Percentiles rank a stretch among this genome's conserved stretches.
phyloP scores from a whole-genome alignment of 2,329 filamentous ascomycete species.

The Stylonectria norvegica region DNA sequence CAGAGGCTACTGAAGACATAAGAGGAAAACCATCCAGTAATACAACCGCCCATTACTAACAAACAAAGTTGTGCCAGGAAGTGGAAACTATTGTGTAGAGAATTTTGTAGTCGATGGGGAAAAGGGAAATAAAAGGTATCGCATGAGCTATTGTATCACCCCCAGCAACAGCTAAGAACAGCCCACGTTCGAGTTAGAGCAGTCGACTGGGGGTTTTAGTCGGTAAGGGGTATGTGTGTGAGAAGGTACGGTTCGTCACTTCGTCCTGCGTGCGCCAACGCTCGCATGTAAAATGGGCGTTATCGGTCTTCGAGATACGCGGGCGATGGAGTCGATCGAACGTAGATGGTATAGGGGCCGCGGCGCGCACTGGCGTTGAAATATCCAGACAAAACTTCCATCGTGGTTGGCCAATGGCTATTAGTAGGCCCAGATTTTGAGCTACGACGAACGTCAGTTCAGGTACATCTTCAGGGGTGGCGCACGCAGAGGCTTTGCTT shows the following conservation, averaged over 20 bases:
- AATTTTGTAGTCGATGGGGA: constrained; percentile 30
- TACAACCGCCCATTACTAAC: constrained; percentile 35
- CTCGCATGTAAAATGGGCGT: constrained; percentile 32
- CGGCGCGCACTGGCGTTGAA: constrained; percentile 28
- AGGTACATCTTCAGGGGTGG: background rate
- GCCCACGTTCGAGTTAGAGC: constrained; percentile 20
- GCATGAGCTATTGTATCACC: constrained; percentile 30
- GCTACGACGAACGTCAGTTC: constrained; percentile 44
- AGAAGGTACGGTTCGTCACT: constrained; percentile 37
- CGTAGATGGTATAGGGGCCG: constrained; percentile 28
- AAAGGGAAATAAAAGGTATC: constrained; percentile 31
- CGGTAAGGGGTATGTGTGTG: constrained; percentile 29
- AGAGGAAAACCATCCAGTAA: constrained; percentile 33
- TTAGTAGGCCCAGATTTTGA: constrained; percentile 87
- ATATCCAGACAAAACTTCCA: constrained; percentile 28
- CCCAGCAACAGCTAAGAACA: constrained; percentile 23
- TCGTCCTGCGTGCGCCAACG: constrained; percentile 39
- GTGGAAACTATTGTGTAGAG: constrained; percentile 35
- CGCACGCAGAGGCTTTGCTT: constrained; percentile 40
- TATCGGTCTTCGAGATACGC: constrained; percentile 28
- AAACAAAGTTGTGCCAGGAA: constrained; percentile 27
- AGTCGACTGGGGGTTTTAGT: constrained; percentile 23
- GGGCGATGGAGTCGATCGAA: constrained; percentile 31
- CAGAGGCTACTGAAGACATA: constrained; percentile 30
- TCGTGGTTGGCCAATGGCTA: constrained; percentile 22